Evolutionary conservation across 352 stramenopile species (phyloP), one percentile per base, ranked within the genome.

Genomic region (Globisporangium orthogonon): DNA sequence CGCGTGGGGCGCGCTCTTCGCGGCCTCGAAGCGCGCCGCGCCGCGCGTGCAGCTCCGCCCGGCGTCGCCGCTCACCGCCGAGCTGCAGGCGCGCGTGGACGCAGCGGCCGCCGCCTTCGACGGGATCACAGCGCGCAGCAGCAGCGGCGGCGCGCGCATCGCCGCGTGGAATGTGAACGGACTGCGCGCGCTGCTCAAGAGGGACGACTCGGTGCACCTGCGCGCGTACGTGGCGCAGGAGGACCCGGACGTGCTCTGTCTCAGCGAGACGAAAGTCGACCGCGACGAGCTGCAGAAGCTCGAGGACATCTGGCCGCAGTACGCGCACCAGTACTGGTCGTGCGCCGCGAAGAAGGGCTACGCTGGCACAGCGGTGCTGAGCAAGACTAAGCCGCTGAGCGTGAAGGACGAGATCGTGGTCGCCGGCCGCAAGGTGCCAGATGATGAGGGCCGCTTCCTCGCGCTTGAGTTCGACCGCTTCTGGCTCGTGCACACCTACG

Each of bases 231-330:
- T 91, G 47, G 74, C 73, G 10, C 75, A 89, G 56, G 84, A 94
- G 59, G 72, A 92, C 62, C 80, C 84, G 1, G 84, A 92, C 51
- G 71, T 94, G 55, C 61, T 92, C 30, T 94, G 84, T 58, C 63
- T 94, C n/a, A 88, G 84, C 41, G 84, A 94, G 70, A 94, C 78
- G 43, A 94, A 94, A 68, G 91, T 94, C 56, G 74, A 78, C 56
- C 56, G 51, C 23, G 76, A 84, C 40, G 78, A 91, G 69, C 69
- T 92, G 13, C 70, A 81, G 45, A 86, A 89, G 66, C 60, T 93
- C 17, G 81, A 91, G 61, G 67, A 90, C 33, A 67, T 88, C 28
- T 60, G 91, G 62, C 75, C 82, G 30, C 76, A 91, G 49, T 94
- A 87, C 58, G 59, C 74, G 57, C 65, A 88, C 58, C 82, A 92